Conservation (phyloP, 805 yeast genomes). For the Starmerella lactis-condensi region DNA sequence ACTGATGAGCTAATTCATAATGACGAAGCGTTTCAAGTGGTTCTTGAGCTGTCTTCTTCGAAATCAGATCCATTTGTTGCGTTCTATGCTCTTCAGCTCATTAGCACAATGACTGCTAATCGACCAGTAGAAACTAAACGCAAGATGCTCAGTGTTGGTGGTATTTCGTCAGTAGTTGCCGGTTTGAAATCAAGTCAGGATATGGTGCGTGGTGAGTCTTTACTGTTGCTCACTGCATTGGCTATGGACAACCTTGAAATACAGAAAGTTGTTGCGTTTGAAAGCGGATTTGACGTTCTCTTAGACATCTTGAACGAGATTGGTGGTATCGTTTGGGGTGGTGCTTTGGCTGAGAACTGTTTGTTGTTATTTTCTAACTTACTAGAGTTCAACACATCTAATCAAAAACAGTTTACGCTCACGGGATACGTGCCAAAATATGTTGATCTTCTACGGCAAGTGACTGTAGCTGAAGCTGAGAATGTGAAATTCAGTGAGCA, state of each 20-base stretch:
- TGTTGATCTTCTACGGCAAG: conserved; percentile 34
- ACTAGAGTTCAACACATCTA: conserved; percentile 65
- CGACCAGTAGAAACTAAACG: conserved; percentile 61
- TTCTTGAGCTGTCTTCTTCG: conserved; percentile 31
- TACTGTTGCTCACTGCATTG: conserved; percentile 63
- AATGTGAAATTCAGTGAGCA: conserved; percentile 29
- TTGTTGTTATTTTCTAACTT: conserved; percentile 54
- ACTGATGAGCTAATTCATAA: conserved; percentile 76
- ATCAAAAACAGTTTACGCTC: conserved; percentile 75
- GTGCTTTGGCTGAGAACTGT: conserved; percentile 81
- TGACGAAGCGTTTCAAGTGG: conserved; percentile 29
- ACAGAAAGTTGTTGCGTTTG: conserved; percentile 86
- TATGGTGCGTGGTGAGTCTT: conserved; percentile 70
- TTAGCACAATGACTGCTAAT: conserved; percentile 66
- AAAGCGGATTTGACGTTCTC: conserved; percentile 68
- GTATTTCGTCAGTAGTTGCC: conserved; percentile 54
- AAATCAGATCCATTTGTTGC: conserved; percentile 54
- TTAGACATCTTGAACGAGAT: conserved; percentile 69
- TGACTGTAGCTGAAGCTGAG: conserved; percentile 40
- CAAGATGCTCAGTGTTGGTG: conserved; percentile 56
- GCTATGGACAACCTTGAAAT: conserved; percentile 67
- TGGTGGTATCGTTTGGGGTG: conserved; percentile 83
- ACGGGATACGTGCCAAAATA: conserved; percentile 58
- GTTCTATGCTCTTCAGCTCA: conserved; percentile 62
- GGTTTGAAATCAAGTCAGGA: conserved; percentile 50